These are phyloP conservation scores for Eucalyptus melliodora DNA, from an alignment of 345 rosid genomes.

Conservation along the genomic window DNA sequence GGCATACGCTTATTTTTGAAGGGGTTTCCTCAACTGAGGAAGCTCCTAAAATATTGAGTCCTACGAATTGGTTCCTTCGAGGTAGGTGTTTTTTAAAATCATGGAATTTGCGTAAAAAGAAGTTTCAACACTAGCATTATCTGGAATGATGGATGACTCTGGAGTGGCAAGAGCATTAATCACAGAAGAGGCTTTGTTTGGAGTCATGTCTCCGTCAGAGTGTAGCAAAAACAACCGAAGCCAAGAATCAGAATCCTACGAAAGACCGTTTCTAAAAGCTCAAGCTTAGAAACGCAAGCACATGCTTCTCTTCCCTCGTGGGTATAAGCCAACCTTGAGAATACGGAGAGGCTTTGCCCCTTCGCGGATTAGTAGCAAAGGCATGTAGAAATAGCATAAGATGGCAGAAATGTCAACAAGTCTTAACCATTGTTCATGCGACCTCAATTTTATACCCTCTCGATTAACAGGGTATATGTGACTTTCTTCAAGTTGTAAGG, in stretches of 20 bases:
- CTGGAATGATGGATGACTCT: background rate
- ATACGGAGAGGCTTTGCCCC: background rate
- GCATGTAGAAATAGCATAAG: background rate
- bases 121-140: background rate
- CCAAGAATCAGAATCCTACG: too few relatives aligned
- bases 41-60: background rate
- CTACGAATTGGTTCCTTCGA: too few relatives aligned
- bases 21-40: background rate
- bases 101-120: background rate
- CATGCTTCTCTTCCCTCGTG: background rate
- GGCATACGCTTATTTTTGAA: slow-evolving; percentile 11
- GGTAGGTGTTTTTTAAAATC: too few relatives aligned
- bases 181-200: too few relatives aligned
- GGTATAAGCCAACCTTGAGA: background rate
- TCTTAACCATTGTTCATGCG: background rate
- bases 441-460: background rate
- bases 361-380: background rate
- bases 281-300: too few relatives aligned
- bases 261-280: too few relatives aligned
- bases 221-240: too few relatives aligned
- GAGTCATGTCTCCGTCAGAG: too few relatives aligned
- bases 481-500: background rate
- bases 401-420: background rate
- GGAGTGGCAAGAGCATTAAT: background rate
- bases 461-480: background rate